phyloP scores from a whole-genome alignment of 805 yeast species.

The Pichia heedii region DNA sequence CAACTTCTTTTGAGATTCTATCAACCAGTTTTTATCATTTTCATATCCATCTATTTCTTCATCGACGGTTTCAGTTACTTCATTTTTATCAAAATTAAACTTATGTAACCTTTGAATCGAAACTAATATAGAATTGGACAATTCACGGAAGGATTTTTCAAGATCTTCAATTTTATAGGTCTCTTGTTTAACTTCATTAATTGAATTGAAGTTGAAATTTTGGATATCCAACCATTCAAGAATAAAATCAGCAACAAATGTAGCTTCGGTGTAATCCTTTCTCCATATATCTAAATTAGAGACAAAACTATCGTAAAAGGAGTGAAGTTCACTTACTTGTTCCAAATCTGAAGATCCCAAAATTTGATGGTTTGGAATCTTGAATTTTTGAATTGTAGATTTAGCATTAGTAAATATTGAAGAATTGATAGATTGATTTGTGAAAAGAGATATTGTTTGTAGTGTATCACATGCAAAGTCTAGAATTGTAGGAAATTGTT shows the following conservation, averaged over 20 bases:
- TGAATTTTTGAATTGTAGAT: constrained; percentile 10
- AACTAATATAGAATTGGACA: constrained; percentile 53
- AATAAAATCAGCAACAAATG: constrained; percentile 43
- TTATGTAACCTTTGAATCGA: constrained; percentile 54
- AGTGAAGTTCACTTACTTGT: constrained; percentile 16
- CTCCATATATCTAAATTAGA: constrained; percentile 30
- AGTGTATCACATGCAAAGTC: constrained; percentile 25
- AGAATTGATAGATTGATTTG: constrained; percentile 1
- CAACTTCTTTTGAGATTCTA: constrained; percentile 37
- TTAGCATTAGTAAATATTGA: constrained; percentile 22
- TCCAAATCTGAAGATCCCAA: constrained; percentile 12
- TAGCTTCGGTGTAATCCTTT: constrained; percentile 18
- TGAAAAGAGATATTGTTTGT: constrained; percentile 9
- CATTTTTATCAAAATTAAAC: constrained; percentile 21
- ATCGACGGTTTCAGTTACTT: background rate
- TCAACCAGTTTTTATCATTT: constrained; percentile 46
- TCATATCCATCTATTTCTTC: constrained; percentile 31
- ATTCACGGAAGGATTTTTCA: constrained; percentile 40
- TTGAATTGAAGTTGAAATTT: constrained; percentile 5
- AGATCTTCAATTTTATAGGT: constrained; percentile 27
- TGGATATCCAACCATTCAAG: constrained; percentile 35
- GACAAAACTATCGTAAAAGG: constrained; percentile 21
- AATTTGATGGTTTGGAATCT: constrained; percentile 5
- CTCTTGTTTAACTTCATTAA: constrained; percentile 19
- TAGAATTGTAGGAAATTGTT: constrained; percentile 31